Percentiles rank a stretch among this genome's conserved stretches.
These are phyloP conservation scores for Carex arenaria DNA, from an alignment of 202 grass and related monocot genomes.

Conservation along the genomic window DNA sequence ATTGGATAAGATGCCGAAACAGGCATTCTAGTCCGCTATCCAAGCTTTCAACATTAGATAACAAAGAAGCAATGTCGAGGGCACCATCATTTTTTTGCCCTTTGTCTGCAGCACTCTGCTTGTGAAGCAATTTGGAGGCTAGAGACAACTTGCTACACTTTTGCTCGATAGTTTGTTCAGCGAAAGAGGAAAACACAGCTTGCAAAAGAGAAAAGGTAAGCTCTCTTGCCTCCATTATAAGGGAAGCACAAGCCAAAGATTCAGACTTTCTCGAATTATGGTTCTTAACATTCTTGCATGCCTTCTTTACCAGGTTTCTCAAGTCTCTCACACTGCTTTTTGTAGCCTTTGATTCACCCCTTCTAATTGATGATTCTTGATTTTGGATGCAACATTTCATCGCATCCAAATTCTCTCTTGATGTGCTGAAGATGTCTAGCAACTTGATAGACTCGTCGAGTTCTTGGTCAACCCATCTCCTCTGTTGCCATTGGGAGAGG, in stretches of 20 bases:
- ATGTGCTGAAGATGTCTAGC: constrained; percentile 44
- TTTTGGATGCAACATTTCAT: constrained; percentile 47
- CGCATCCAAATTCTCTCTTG: constrained; percentile 34
- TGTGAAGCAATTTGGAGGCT: constrained; percentile 29
- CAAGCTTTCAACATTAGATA: background rate
- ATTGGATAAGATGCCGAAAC: constrained; percentile 63
- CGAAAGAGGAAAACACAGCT: constrained; percentile 30
- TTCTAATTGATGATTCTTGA: constrained; percentile 36
- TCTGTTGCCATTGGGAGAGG: constrained; percentile 7
- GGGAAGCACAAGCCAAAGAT: constrained; percentile 17
- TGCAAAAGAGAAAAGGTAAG: constrained; percentile 41
- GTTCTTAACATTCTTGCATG: constrained; percentile 35
- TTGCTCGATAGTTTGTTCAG: constrained; percentile 16
- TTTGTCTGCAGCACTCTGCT: constrained; percentile 35
- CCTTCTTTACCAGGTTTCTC: constrained; percentile 37
- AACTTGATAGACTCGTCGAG: constrained; percentile 53
- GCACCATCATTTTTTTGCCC: constrained; percentile 37
- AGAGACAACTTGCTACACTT: constrained; percentile 32
- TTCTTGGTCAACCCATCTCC: constrained; percentile 29
- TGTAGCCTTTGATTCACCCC: constrained; percentile 26
- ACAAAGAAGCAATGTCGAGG: constrained; percentile 27
- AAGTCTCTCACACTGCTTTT: constrained; percentile 34
- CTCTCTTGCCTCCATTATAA: constrained; percentile 46
- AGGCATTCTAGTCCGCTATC: constrained; percentile 42
- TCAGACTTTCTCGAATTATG: constrained; percentile 16